Evolutionary conservation across 495 filamentous ascomycete species (phyloP).

Genomic region (Penicillium paxilli): DNA sequence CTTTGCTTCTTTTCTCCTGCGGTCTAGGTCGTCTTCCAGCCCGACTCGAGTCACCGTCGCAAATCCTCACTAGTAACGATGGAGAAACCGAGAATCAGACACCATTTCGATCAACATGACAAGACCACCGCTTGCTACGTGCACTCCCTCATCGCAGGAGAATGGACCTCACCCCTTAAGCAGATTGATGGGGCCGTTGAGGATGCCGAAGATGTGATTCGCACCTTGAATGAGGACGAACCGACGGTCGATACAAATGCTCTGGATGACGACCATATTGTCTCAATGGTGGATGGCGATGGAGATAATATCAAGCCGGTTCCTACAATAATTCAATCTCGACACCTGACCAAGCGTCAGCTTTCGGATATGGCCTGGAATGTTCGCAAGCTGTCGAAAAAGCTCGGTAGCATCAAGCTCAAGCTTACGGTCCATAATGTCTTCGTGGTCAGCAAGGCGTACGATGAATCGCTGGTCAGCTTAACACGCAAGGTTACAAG

Average conservation of each 20-base stretch:
- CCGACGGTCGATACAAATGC: slow-evolving; percentile 16
- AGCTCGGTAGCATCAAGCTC: slow-evolving; percentile 73
- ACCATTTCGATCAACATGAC: slow-evolving; percentile 38
- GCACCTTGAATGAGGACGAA: slow-evolving; percentile 21
- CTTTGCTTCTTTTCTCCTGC: not conserved
- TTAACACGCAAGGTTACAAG: slow-evolving; percentile 74
- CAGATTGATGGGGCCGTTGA: not conserved
- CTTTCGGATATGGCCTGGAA: slow-evolving; percentile 95
- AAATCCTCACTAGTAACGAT: slow-evolving; percentile 79
- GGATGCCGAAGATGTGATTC: slow-evolving; percentile 34
- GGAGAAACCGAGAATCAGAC: slow-evolving; percentile 44
- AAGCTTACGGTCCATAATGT: slow-evolving; percentile 79
- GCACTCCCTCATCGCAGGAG: slow-evolving; percentile 71
- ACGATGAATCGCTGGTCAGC: slow-evolving; percentile 78
- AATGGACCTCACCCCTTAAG: slow-evolving; percentile 31
- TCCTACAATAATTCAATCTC: slow-evolving; percentile 48
- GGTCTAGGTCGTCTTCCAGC: slow-evolving; percentile 70
- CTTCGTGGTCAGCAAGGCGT: slow-evolving; percentile 85
- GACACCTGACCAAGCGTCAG: slow-evolving; percentile 87
- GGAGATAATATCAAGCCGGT: slow-evolving; percentile 18
- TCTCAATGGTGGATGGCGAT: slow-evolving; percentile 22
- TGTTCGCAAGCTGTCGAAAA: slow-evolving; percentile 86
- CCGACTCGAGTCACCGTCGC: slow-evolving; percentile 70
- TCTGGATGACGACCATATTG: slow-evolving; percentile 17
- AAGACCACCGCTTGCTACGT: slow-evolving; percentile 76